These are phyloP conservation scores for Phytophthora capsici DNA, from an alignment of 352 stramenopile genomes.

Conservation along the genomic window DNA sequence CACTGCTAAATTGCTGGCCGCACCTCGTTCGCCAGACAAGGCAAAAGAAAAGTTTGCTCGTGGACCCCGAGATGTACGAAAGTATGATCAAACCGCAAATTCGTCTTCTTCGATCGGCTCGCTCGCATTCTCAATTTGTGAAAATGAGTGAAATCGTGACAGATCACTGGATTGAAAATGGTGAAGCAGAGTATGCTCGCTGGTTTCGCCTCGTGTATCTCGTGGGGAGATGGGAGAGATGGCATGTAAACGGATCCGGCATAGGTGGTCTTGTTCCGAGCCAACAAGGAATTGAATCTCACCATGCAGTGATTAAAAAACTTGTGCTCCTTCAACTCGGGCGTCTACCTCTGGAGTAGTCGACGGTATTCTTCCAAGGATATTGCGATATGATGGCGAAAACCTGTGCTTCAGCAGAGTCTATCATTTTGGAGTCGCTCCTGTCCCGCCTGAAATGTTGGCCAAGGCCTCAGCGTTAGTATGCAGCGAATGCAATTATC, in stretches of 20 bases:
- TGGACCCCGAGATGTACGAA: too few species aligned
- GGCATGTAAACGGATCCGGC: constrained; percentile 6
- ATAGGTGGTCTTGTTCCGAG: not conserved
- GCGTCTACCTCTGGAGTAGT: constrained; percentile 12
- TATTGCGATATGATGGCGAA: constrained; percentile 9
- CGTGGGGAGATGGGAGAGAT: not conserved
- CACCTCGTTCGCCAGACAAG: too few species aligned
- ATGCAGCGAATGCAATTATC: not conserved
- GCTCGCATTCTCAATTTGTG: too few species aligned
- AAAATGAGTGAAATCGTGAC: too few species aligned
- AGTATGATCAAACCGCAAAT: too few species aligned
- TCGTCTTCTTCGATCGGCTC: too few species aligned
- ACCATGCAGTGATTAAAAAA: constrained; percentile 18
- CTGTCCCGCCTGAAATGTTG: constrained; percentile 13
- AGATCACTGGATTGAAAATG: not conserved
- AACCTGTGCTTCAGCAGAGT: not conserved
- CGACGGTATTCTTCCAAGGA: constrained; percentile 7
- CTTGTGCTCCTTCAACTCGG: constrained; percentile 2
- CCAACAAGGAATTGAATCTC: constrained; percentile 22
- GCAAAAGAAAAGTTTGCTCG: too few species aligned
- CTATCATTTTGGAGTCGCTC: constrained; percentile 13
- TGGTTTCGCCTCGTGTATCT: constrained; percentile 10
- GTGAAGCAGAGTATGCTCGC: constrained; percentile 4
- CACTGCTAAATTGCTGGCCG: too few species aligned
- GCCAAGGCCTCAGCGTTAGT: not conserved